These are phyloP conservation scores for Sicyos edulis DNA, from an alignment of 306 rosid genomes.

Conservation along the genomic window DNA sequence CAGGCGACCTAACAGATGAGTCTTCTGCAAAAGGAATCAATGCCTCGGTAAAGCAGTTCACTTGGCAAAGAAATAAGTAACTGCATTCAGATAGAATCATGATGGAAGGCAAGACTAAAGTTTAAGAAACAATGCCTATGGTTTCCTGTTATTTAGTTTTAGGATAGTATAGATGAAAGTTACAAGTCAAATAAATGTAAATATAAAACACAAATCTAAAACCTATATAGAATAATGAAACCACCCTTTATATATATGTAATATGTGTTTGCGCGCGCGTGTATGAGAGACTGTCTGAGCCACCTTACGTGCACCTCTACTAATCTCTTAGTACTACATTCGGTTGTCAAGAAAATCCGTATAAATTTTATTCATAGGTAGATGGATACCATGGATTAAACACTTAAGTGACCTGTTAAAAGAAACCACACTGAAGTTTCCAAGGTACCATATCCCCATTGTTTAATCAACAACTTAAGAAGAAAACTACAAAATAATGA, in stretches of 20 bases:
- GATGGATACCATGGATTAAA: too few relatives aligned
- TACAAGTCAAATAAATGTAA: neutral
- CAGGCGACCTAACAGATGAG: constrained; percentile 23
- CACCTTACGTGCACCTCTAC: too few relatives aligned
- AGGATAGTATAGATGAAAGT: neutral
- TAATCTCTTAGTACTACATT: too few relatives aligned
- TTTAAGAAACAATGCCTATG: neutral
- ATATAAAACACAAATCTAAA: neutral
- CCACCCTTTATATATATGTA: neutral
- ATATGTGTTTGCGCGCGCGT: too few relatives aligned
- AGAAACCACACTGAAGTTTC: neutral
- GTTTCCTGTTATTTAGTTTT: neutral
- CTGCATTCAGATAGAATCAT: neutral
- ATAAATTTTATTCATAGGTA: too few relatives aligned
- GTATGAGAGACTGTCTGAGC: too few relatives aligned
- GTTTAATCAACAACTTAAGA: neutral
- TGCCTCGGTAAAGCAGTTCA: constrained; percentile 2
- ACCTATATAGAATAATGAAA: neutral
- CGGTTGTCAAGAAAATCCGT: too few relatives aligned
- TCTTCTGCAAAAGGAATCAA: constrained; percentile 36
- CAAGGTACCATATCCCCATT: neutral
- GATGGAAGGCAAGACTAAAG: neutral
- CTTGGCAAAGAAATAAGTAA: constrained; percentile 2
- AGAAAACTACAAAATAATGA: neutral
- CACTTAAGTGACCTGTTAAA: neutral